These are phyloP conservation scores for Malbranchea cinnamomea DNA, from an alignment of 2,329 filamentous ascomycete genomes.

Conservation along the genomic window DNA sequence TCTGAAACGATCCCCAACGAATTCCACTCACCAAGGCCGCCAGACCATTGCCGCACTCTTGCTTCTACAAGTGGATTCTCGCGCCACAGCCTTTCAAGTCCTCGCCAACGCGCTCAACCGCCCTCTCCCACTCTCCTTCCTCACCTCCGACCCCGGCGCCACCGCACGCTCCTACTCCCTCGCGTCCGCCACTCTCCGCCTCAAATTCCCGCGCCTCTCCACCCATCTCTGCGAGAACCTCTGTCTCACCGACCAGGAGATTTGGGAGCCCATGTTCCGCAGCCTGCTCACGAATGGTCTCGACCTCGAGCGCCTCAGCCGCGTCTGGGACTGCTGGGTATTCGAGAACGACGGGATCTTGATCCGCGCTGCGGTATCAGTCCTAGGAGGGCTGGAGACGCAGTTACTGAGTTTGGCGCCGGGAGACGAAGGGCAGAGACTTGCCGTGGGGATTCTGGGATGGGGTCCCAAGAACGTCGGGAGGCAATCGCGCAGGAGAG, in stretches of 20 bases:
- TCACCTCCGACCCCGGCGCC: conserved; percentile 41
- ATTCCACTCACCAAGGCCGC: conserved; percentile 4
- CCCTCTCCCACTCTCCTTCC: conserved; percentile 44
- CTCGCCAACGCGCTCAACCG: conserved; percentile 49
- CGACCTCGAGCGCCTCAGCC: conserved; percentile 37
- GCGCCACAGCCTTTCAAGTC: conserved; percentile 40
- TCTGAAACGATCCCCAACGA: background rate
- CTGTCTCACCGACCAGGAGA: conserved; percentile 27
- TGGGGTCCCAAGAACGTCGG: conserved; percentile 14
- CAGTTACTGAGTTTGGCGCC: conserved; percentile 27
- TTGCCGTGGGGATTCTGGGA: conserved; percentile 16
- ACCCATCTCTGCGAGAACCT: conserved; percentile 34
- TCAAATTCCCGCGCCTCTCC: conserved; percentile 42
- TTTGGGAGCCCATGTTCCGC: conserved; percentile 39
- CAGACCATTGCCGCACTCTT: conserved; percentile 42
- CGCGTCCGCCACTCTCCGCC: conserved; percentile 40
- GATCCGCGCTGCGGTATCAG: conserved; percentile 30
- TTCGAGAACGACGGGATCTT: conserved; percentile 43
- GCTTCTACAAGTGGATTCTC: conserved; percentile 39
- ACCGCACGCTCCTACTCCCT: conserved; percentile 41
- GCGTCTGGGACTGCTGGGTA: conserved; percentile 47
- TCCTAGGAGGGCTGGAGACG: conserved; percentile 28
- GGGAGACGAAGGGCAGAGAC: conserved; percentile 21
- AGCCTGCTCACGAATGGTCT: conserved; percentile 38
- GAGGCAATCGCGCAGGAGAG: background rate